These are phyloP conservation scores for Globisporangium polare DNA, from an alignment of 352 stramenopile genomes.

Conservation along the genomic window DNA sequence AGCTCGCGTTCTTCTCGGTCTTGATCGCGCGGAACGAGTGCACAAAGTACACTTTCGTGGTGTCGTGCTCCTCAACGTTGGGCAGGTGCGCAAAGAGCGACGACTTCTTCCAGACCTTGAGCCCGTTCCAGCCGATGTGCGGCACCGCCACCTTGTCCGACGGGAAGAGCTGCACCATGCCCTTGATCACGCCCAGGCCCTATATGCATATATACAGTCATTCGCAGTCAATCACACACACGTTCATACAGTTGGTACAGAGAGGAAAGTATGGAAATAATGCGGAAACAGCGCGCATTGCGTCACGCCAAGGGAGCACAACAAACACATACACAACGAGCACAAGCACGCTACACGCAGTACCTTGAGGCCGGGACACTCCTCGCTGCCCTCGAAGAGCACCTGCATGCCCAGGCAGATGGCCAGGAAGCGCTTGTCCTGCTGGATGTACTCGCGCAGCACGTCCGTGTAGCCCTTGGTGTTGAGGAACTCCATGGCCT, in stretches of 20 bases:
- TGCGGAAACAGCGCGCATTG: conserved; percentile 1
- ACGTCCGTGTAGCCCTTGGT: conserved; percentile 85
- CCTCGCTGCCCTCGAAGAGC: conserved; percentile 96
- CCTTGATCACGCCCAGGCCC: conserved; percentile 93
- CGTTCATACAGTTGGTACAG: too few species aligned
- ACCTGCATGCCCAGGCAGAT: conserved; percentile 99
- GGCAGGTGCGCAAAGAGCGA: conserved; percentile 54
- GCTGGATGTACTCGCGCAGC: conserved; percentile 84
- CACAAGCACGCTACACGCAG: neutral
- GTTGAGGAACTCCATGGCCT: conserved; percentile 92
- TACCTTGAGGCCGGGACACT: conserved; percentile 71
- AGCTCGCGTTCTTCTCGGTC: conserved; percentile 80
- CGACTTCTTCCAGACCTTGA: conserved; percentile 88
- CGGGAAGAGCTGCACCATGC: conserved; percentile 89
- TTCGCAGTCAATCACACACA: neutral
- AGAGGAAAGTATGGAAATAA: neutral
- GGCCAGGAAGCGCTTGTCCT: conserved; percentile 92
- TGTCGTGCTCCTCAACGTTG: conserved; percentile 23
- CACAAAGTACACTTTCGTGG: conserved; percentile 95
- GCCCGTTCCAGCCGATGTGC: conserved; percentile 98
- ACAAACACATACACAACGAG: neutral
- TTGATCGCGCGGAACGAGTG: conserved; percentile 92
- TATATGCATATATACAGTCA: conserved; percentile 16
- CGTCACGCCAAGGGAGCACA: neutral
- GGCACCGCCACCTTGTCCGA: conserved; percentile 84